Evolutionary conservation across 495 filamentous ascomycete genomes (phyloP).

Genomic region (Lepidopterella palustris): DNA sequence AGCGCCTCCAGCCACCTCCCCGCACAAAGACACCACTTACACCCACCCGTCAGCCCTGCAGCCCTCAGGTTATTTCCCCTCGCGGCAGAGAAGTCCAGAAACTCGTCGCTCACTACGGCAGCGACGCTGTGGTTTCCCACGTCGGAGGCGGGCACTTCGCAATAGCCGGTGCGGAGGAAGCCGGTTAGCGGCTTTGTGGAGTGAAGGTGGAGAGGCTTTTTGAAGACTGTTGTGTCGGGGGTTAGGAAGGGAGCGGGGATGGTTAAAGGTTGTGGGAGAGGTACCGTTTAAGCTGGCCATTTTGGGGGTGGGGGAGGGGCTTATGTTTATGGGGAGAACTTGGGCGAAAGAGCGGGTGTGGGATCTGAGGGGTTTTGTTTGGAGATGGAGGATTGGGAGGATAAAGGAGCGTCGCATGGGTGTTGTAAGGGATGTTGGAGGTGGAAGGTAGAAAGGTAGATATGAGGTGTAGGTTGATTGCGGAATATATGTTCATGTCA

Average conservation of each 20-base stretch:
- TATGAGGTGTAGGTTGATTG: no score
- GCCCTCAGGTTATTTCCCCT: constrained; percentile 53
- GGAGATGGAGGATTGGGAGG: no score
- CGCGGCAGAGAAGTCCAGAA: constrained; percentile 53
- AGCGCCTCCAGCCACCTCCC: constrained; percentile 49
- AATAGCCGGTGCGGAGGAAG: constrained; percentile 56
- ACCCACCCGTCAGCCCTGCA: constrained; percentile 47
- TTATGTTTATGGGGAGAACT: no score
- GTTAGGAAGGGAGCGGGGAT: neutral
- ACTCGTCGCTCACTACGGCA: constrained; percentile 51
- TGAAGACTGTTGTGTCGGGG: constrained; percentile 47
- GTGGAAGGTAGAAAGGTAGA: no score
- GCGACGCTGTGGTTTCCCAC: constrained; percentile 32
- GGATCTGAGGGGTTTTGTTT: no score
- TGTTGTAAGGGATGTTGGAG: no score
- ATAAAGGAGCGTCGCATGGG: no score
- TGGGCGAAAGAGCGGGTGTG: no score
- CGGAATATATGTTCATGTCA: no score
- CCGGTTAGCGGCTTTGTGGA: constrained; percentile 52
- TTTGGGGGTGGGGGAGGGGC: neutral
- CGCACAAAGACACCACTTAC: constrained; percentile 56
- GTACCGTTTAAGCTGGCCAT: neutral
- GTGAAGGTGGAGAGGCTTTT: constrained; percentile 51
- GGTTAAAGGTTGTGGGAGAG: neutral
- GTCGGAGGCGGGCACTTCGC: constrained; percentile 42